These are phyloP conservation scores for Pleurotus sapidus DNA, from an alignment of 768 basidiomycete genomes.

Conservation along the genomic window DNA sequence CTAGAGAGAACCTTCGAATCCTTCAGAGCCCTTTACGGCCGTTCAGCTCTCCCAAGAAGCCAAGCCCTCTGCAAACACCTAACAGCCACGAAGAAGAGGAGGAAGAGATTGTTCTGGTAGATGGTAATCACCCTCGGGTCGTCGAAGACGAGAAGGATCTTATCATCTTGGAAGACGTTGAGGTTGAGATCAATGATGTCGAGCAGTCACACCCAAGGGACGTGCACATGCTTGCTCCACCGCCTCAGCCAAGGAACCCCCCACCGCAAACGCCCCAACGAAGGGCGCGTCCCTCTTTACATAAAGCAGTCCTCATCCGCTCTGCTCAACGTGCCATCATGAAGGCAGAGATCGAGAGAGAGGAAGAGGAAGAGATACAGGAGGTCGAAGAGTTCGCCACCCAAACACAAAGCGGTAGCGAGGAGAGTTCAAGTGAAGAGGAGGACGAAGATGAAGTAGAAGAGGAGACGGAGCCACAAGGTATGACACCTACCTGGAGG, in stretches of 20 bases:
- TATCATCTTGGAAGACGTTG: slow-evolving; percentile 70
- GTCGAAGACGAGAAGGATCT: slow-evolving; percentile 70
- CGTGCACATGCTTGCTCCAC: slow-evolving; percentile 9
- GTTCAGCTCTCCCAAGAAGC: slow-evolving; percentile 17
- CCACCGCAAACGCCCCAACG: slow-evolving; percentile 34
- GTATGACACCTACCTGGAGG: slow-evolving; percentile 31
- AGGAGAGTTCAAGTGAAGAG: slow-evolving; percentile 30
- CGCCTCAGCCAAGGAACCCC: slow-evolving; percentile 17
- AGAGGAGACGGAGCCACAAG: slow-evolving; percentile 16
- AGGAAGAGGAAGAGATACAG: slow-evolving; percentile 47
- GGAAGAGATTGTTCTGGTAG: slow-evolving; percentile 57
- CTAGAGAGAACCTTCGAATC: slow-evolving; percentile 60
- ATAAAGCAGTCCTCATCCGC: slow-evolving; percentile 68
- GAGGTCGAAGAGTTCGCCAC: slow-evolving; percentile 39
- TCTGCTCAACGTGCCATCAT: slow-evolving; percentile 63
- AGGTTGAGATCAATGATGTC: slow-evolving; percentile 17
- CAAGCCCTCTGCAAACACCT: background rate
- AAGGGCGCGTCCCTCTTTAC: slow-evolving; percentile 43
- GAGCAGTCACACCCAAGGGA: slow-evolving; percentile 7
- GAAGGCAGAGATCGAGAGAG: slow-evolving; percentile 50
- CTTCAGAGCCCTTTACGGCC: slow-evolving; percentile 48
- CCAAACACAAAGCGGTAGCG: slow-evolving; percentile 34
- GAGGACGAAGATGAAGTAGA: slow-evolving; percentile 29
- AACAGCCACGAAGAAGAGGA: slow-evolving; percentile 33
- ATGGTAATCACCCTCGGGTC: slow-evolving; percentile 63